phyloP scores from a whole-genome alignment of 2,329 filamentous ascomycete genomes.

The Xylaria sp. region DNA sequence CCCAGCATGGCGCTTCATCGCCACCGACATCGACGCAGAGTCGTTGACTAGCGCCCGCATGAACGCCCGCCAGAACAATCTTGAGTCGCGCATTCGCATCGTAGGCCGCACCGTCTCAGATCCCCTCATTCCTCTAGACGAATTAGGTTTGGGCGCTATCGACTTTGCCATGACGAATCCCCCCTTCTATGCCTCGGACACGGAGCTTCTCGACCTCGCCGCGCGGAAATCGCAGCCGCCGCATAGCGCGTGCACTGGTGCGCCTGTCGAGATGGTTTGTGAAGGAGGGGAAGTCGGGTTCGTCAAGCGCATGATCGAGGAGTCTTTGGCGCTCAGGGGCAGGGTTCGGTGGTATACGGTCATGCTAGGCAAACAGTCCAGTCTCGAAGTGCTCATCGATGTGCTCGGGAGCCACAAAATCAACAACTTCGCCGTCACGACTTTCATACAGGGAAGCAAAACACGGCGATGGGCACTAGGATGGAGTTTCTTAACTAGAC shows the following conservation, averaged over 20 bases:
- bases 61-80: conserved; percentile 75
- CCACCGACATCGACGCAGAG: conserved; percentile 81
- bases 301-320: conserved; percentile 74
- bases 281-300: conserved; percentile 82
- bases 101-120: conserved; percentile 63
- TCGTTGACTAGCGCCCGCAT: conserved; percentile 72
- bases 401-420: conserved; percentile 67
- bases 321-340: conserved; percentile 70
- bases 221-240: conserved; percentile 74
- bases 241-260: conserved; percentile 79
- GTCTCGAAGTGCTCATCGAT: conserved; percentile 71
- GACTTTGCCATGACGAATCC: conserved; percentile 96
- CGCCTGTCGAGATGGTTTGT: conserved; percentile 86
- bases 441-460: conserved; percentile 79
- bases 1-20: conserved; percentile 76
- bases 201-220: conserved; percentile 75
- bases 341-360: conserved; percentile 87
- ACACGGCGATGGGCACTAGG: conserved; percentile 89
- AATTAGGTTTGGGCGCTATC: conserved; percentile 62
- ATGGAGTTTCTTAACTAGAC: conserved; percentile 81
- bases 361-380: conserved; percentile 86
- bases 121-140: conserved; percentile 72
- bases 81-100: conserved; percentile 73
- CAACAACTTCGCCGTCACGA: conserved; percentile 83
- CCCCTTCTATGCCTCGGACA: conserved; percentile 84